Conservation (phyloP, 768 basidiomycete species). For the Agaricus blazei region DNA sequence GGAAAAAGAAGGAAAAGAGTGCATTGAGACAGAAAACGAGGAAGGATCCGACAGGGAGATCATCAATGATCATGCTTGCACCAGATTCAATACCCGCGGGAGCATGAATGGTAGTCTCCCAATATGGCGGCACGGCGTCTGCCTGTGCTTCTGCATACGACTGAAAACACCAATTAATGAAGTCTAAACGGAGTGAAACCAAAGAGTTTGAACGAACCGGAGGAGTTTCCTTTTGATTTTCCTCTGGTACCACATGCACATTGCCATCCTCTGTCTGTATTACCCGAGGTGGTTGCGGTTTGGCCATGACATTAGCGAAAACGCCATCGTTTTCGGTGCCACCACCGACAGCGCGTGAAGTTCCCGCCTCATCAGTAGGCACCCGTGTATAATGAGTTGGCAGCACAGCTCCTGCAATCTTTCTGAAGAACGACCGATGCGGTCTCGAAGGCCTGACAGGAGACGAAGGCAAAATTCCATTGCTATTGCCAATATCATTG, state of each 20-base stretch:
- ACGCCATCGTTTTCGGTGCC: constrained; percentile 89
- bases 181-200: background rate
- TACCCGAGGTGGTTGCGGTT: constrained; percentile 53
- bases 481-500: constrained; percentile 69
- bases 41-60: constrained; percentile 79
- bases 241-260: constrained; percentile 69
- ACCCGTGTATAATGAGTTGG: constrained; percentile 61
- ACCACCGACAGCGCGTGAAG: constrained; percentile 45
- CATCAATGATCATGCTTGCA: constrained; percentile 78
- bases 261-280: constrained; percentile 50
- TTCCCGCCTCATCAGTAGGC: constrained; percentile 31
- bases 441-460: constrained; percentile 33
- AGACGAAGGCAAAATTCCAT: constrained; percentile 53
- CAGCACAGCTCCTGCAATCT: constrained; percentile 55
- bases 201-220: constrained; percentile 54
- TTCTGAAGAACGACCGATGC: constrained; percentile 49
- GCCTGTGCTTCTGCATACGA: constrained; percentile 84
- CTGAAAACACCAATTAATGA: constrained; percentile 28
- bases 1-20: constrained; percentile 93
- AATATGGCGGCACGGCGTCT: constrained; percentile 92
- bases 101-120: constrained; percentile 93
- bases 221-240: constrained; percentile 74
- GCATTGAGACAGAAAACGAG: constrained; percentile 72
- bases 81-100: constrained; percentile 47
- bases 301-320: constrained; percentile 91